Base-by-base conservation (phyloP, 352 stramenopile species). In the Phytophthora megakarya region DNA sequence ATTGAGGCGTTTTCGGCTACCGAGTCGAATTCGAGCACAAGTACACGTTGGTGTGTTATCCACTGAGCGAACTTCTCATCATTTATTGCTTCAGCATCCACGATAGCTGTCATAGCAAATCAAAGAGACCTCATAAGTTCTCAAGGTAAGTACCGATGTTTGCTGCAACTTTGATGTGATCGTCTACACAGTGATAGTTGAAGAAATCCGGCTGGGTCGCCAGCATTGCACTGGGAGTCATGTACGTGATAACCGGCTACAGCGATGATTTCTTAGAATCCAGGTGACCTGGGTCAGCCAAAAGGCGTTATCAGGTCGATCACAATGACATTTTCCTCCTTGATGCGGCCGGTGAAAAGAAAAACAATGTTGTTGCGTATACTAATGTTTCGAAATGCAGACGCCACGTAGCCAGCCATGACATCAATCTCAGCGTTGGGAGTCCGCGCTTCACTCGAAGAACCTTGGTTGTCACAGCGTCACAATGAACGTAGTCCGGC, bases 181-280 rank as follows among this genome's bases (percentile, higher is more conserved):
- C 56, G 18, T 71, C 63, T n/a, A 70, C 46, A 38, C 56, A 72
- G 22, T 65, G 44, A 22, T 57, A 63, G 21, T 57, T 68, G 51
- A 61, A 65, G n/a, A 22, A 61, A 60, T 5, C 50, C 51, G 10
- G 2, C 11, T 1, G 58, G 39, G 19, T 1, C 38, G 0, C 3
- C 19, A 6, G 1, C 21, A n/a, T 61, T 57, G 9, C n/a, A 22
- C 5, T 54, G 23, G 12, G 52, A 54, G 0, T 42, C 48, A 23
- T 68, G 58, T 5, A 54, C 47, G 26, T 59, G 18, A 16, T 21
- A 18, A n/a, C 61, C 59, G 15, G 26, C 32, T 10, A 58, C 53
- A 15, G 58, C 52, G 5, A 38, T 26, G 11, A 65, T 55, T 21
- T 64, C 51, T 46, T 65, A 56, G 9, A n/a, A n/a, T n/a, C n/a